These are phyloP conservation scores for Ascoidea asiatica DNA, from an alignment of 805 yeast species.

Conservation along the genomic window DNA sequence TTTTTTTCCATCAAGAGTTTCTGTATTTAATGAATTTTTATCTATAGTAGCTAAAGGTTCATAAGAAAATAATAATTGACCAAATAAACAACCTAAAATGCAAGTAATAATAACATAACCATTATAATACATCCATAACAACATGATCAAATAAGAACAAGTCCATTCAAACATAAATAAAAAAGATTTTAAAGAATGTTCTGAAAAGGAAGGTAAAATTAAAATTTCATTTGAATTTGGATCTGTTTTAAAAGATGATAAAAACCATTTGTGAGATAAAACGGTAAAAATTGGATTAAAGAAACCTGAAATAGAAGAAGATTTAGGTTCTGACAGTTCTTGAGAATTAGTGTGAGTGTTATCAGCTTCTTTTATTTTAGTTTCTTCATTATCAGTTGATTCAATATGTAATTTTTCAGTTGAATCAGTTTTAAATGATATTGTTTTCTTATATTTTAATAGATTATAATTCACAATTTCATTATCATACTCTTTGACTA, in stretches of 20 bases:
- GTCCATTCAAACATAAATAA: constrained; percentile 51
- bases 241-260: constrained; percentile 6
- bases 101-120: constrained; percentile 55
- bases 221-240: constrained; percentile 8
- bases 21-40: not conserved
- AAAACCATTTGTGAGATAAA: constrained; percentile 22
- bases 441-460: constrained; percentile 14
- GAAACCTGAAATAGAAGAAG: not conserved
- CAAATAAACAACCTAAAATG: constrained; percentile 47
- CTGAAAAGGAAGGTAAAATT: constrained; percentile 27
- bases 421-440: constrained; percentile 5
- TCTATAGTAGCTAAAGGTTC: constrained; percentile 21
- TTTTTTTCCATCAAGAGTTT: constrained; percentile 1
- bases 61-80: constrained; percentile 37
- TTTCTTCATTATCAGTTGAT: constrained; percentile 10
- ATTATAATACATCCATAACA: constrained; percentile 64
- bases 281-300: constrained; percentile 11
- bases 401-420: constrained; percentile 1
- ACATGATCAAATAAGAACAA: constrained; percentile 50
- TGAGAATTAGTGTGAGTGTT: too few relatives aligned
- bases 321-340: not conserved
- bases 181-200: constrained; percentile 35
- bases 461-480: constrained; percentile 17
- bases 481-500: constrained; percentile 36
- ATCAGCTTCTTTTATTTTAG: constrained; percentile 3